These are phyloP conservation scores for Talaromyces sp. DNA, from an alignment of 2,329 filamentous ascomycete species.

Conservation along the genomic window DNA sequence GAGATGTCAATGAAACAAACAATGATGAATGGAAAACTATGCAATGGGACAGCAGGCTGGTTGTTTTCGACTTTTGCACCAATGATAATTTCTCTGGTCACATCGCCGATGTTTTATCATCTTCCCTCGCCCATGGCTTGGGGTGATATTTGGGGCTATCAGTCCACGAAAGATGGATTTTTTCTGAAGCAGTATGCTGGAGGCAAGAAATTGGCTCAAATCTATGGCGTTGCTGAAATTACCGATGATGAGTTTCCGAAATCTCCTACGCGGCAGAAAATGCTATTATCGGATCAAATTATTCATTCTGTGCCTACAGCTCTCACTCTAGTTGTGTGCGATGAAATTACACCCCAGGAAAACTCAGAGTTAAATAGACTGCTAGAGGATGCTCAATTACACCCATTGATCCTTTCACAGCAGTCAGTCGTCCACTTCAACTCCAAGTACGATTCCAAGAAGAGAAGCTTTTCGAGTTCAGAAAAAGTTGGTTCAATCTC, in stretches of 20 bases:
- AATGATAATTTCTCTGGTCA: not conserved
- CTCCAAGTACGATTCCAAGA: not conserved
- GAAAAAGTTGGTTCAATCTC: not conserved
- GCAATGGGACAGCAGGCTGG: not conserved
- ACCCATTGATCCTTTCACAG: not conserved
- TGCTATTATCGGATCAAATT: not conserved
- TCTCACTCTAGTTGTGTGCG: not conserved
- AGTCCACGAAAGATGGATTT: not conserved
- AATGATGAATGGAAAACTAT: conserved; percentile 1
- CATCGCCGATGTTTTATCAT: not conserved
- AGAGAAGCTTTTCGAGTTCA: not conserved
- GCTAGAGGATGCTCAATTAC: not conserved
- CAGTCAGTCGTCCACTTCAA: not conserved
- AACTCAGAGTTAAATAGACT: not conserved
- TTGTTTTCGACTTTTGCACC: not conserved
- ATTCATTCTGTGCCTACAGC: not conserved
- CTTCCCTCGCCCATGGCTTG: not conserved
- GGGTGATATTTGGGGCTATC: not conserved
- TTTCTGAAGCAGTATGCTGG: conserved; percentile 1
- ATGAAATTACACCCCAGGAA: not conserved
- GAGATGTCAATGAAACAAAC: not conserved
- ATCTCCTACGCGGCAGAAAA: not conserved
- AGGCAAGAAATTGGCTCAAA: conserved; percentile 1
- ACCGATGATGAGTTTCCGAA: not conserved
- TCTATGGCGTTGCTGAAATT: not conserved